Evolutionary conservation across 1,284 basidiomycete genomes (phyloP), one percentile per base, ranked within the genome.

Genomic region (Fereydounia khargensis): DNA sequence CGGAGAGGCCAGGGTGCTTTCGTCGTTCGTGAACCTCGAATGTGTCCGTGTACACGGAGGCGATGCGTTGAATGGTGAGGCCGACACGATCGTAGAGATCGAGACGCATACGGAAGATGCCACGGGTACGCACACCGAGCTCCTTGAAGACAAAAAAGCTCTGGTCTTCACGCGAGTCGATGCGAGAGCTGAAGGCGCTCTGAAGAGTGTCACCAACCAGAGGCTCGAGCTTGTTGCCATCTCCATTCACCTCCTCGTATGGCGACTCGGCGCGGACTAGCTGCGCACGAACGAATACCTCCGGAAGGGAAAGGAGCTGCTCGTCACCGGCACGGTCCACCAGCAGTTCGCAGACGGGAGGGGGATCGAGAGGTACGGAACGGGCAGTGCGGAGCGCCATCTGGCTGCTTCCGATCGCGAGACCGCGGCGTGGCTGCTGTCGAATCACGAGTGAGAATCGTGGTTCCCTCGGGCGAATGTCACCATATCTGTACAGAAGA

Each of bases 131-230:
- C 3, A 68, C 52, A 11, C 62, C 54, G 30, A 68, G 51, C 44
- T 68, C 65, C 14, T 61, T 55, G 43, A 68, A 68, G 39, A 68
- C 54, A 40, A 68, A 68, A 40, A 65, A 55, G 41, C 47, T 45
- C 28, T 61, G 62, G 19, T 61, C 58, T 20, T 55, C 52, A 16
- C 53, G 40, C 3, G 50, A 50, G 33, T 56, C 59, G 42, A 62
- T 58, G 35, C 50, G 47, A 8, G 54, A 57, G 31, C 53, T 57
- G 47, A 62, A 51, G 13, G 50, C 35, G 16, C 35, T 42, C 30
- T 57, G 53, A 20, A 58, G 39, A 3, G 59, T 58, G 35, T 57
- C 53, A 0, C 58, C 58, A 3, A 61, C 53, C 22, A 56, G 36
- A 11, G 53, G 48, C 22, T 56, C 53, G 38, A 49, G 46, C 1